Conservation (phyloP, 371 early-diverging fungal genomes). For the Actinomortierella ambigua region DNA sequence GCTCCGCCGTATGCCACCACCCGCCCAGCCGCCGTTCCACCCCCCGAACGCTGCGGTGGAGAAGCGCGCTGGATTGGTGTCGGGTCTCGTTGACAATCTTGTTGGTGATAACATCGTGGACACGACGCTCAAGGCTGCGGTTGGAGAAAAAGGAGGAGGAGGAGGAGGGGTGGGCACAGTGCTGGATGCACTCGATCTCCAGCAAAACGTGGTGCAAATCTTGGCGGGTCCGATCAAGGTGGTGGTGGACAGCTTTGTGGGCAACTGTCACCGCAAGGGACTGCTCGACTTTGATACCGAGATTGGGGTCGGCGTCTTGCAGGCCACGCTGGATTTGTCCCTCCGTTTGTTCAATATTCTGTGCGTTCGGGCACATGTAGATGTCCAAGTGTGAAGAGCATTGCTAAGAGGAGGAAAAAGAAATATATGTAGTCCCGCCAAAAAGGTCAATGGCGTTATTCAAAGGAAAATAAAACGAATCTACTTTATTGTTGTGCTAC, state of each 20-base stretch:
- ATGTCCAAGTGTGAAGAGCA: background rate
- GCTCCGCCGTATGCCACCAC: too few species aligned
- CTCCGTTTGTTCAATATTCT: constrained; percentile 15
- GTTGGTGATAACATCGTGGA: background rate
- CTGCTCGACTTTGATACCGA: constrained; percentile 20
- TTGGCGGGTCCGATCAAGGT: constrained; percentile 8
- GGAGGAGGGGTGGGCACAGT: too few species aligned
- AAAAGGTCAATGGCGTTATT: background rate
- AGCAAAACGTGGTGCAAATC: constrained; percentile 8
- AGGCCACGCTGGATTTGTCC: constrained; percentile 5
- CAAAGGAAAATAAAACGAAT: too few species aligned
- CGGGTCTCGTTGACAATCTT: background rate
- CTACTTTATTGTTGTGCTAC: too few species aligned
- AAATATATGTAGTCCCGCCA: too few species aligned
- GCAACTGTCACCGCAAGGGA: constrained; percentile 14
- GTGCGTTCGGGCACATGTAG: constrained; percentile 7
- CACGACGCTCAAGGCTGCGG: constrained; percentile 1
- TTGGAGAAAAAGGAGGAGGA: background rate
- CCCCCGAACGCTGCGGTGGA: background rate
- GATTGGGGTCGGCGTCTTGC: constrained; percentile 6
- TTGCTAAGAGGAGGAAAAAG: too few species aligned
- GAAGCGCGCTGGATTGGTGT: constrained; percentile 10
- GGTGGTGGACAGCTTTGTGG: constrained; percentile 23
- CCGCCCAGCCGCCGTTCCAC: too few species aligned
- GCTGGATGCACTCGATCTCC: too few species aligned